Evolutionary conservation across 257 asterid species (phyloP).

Genomic region (Primulina eburnea): DNA sequence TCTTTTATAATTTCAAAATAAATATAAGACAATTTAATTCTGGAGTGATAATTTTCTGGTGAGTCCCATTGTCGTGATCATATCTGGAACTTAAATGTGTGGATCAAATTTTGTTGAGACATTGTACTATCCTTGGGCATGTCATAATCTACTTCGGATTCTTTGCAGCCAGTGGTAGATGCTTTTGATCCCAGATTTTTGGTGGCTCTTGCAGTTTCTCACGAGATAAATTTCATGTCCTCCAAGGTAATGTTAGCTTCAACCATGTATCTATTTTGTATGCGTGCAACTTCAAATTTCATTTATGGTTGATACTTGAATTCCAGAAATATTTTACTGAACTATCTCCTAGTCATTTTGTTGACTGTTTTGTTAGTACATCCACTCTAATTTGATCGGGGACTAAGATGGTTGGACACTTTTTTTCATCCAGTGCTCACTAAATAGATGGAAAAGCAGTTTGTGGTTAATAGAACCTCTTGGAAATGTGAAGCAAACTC

Average conservation of each 20-base stretch:
- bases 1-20: slow-evolving; percentile 10
- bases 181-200: background rate
- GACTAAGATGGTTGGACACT: background rate
- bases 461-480: background rate
- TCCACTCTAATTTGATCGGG: background rate
- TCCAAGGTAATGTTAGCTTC: background rate
- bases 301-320: background rate
- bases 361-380: too few relatives aligned
- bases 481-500: background rate
- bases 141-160: background rate
- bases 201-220: background rate
- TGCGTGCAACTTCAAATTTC: background rate
- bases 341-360: background rate
- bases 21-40: slow-evolving; percentile 12
- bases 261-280: background rate
- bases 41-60: background rate
- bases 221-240: background rate
- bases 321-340: background rate
- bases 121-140: background rate
- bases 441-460: background rate
- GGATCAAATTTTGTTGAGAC: background rate
- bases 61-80: background rate
- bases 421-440: background rate
- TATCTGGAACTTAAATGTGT: background rate
- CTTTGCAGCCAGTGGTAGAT: background rate